These are phyloP conservation scores for Penicillium sp. DNA, from an alignment of 2,329 filamentous ascomycete genomes.

Conservation along the genomic window DNA sequence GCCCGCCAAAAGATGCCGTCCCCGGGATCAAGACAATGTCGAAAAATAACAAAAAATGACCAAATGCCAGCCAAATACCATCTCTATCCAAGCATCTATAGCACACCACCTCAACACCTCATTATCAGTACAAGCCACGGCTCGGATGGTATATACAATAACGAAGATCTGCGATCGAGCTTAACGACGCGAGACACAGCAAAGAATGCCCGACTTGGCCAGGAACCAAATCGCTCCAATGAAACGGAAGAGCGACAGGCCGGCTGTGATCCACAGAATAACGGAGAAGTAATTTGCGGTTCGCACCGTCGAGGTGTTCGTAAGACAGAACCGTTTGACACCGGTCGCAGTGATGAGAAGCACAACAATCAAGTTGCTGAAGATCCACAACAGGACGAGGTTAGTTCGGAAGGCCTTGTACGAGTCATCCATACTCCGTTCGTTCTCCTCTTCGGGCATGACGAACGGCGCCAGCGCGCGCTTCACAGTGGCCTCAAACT, in stretches of 20 bases:
- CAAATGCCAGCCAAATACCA: not conserved
- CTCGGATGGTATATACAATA: conserved; percentile 17
- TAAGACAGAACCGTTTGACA: conserved; percentile 77
- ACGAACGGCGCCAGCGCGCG: conserved; percentile 82
- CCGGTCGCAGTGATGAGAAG: conserved; percentile 85
- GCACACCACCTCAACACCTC: conserved; percentile 4
- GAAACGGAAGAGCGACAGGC: conserved; percentile 81
- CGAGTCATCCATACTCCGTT: conserved; percentile 87
- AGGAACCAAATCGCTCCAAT: conserved; percentile 89
- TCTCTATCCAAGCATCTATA: conserved; percentile 15
- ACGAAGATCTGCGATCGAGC: not conserved
- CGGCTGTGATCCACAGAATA: conserved; percentile 82
- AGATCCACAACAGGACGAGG: conserved; percentile 86
- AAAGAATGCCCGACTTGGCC: conserved; percentile 88
- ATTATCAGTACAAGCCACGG: conserved; percentile 7
- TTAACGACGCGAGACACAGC: conserved; percentile 81
- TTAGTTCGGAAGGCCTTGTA: conserved; percentile 99
- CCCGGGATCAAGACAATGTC: not conserved
- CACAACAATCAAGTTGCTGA: conserved; percentile 81
- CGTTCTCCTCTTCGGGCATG: conserved; percentile 70
- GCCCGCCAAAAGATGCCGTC: not conserved
- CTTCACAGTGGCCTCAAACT: conserved; percentile 93
- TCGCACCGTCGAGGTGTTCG: conserved; percentile 66
- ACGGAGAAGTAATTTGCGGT: conserved; percentile 89
- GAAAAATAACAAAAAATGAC: not conserved